These are phyloP conservation scores for Candida insectorum DNA, from an alignment of 805 yeast genomes.

Conservation along the genomic window DNA sequence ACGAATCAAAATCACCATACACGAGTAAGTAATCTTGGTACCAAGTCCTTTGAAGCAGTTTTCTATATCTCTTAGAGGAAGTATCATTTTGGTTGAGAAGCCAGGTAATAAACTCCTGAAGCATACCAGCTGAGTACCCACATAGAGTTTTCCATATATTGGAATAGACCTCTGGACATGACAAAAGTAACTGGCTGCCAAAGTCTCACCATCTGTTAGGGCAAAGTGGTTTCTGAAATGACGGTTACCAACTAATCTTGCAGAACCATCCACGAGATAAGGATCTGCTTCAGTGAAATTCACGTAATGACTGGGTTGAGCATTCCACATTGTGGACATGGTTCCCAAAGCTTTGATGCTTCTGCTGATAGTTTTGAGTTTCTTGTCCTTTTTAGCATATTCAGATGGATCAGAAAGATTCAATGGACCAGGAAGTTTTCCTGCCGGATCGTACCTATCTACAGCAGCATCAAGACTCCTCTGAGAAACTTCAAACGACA, in stretches of 20 bases:
- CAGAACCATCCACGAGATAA: conserved; percentile 44
- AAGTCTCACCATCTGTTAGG: conserved; percentile 44
- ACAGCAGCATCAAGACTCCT: conserved; percentile 21
- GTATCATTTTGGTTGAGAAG: conserved; percentile 70
- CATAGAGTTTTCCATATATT: conserved; percentile 75
- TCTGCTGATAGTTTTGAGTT: conserved; percentile 18
- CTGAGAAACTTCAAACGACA: conserved; percentile 30
- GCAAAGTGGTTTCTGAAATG: conserved; percentile 68
- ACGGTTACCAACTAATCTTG: conserved; percentile 45
- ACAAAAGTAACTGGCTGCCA: conserved; percentile 68
- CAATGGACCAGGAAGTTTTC: conserved; percentile 17
- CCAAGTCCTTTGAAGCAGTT: conserved; percentile 66
- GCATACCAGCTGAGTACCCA: conserved; percentile 69
- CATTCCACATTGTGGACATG: conserved; percentile 46
- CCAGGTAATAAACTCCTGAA: conserved; percentile 81
- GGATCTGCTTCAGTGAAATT: conserved; percentile 36
- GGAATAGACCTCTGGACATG: conserved; percentile 72
- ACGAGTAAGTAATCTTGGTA: conserved; percentile 62
- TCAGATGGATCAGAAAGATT: conserved; percentile 26
- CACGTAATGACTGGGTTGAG: conserved; percentile 61
- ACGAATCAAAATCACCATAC: conserved; percentile 63
- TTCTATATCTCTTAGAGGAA: conserved; percentile 75
- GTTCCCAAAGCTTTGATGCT: conserved; percentile 29
- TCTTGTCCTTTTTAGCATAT: conserved; percentile 14
- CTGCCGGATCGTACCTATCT: conserved; percentile 16